Conservation (phyloP, 495 filamentous ascomycete genomes). For the Aspergillus olivimuriae region DNA sequence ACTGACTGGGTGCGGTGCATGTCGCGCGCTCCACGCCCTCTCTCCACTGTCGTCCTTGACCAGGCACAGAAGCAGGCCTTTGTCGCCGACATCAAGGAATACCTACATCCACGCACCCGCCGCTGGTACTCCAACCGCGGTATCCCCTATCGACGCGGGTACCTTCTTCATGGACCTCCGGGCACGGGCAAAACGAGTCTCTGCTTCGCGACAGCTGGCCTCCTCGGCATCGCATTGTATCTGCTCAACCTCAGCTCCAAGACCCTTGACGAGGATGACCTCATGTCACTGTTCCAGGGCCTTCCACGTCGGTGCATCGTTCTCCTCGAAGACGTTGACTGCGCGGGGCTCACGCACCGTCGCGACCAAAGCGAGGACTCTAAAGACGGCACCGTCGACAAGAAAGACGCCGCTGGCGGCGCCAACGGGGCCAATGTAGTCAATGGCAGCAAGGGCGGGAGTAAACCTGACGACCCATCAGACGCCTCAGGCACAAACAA, state of each 20-base stretch:
- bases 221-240: slow-evolving; percentile 40
- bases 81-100: slow-evolving; percentile 80
- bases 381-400: slow-evolving; percentile 1
- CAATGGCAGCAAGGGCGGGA: background rate
- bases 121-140: slow-evolving; percentile 74
- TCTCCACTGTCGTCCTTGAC: slow-evolving; percentile 81
- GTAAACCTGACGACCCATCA: too few species aligned
- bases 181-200: slow-evolving; percentile 49
- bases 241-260: slow-evolving; percentile 40
- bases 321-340: slow-evolving; percentile 45
- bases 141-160: slow-evolving; percentile 44
- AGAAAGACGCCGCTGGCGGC: too few species aligned
- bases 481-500: too few species aligned
- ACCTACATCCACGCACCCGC: slow-evolving; percentile 65
- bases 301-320: slow-evolving; percentile 41
- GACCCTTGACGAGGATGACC: slow-evolving; percentile 54
- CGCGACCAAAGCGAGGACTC: slow-evolving; percentile 7
- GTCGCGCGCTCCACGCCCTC: slow-evolving; percentile 64
- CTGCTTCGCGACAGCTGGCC: slow-evolving; percentile 40
- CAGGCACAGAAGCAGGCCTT: slow-evolving; percentile 63
- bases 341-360: slow-evolving; percentile 52
- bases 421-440: too few species aligned
- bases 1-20: slow-evolving; percentile 60
- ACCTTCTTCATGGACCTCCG: slow-evolving; percentile 42
- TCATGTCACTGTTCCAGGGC: slow-evolving; percentile 62